Base-by-base conservation (phyloP, 2,329 filamentous ascomycete genomes). In the Spiromastix sp. region DNA sequence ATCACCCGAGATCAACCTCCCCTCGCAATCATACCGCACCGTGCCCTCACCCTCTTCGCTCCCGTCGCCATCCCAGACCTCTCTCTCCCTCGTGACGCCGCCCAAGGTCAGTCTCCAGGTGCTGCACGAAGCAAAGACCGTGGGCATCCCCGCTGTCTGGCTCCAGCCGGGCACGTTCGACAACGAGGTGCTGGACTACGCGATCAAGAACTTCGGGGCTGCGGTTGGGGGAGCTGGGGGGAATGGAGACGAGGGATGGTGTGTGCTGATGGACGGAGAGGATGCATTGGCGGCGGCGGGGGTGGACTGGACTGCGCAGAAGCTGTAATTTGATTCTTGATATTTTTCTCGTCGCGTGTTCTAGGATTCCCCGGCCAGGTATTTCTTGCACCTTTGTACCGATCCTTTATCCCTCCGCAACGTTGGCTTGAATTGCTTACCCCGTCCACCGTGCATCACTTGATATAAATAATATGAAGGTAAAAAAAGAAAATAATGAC, bases 161-260 rank as follows among this genome's bases (percentile, higher is more conserved):
- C 64, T 96, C 45, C 91, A 96, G 63, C 91, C 91, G 0, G 91
- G 89, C 1, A 87, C 77, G 11, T 96, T 82, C 54, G 78, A 94
- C 54, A 74, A 82, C 34, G 74, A 77, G 39, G 81, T 85, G 15
- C 54, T 94, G 42, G 64, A 71, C 26, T 86, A 74, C 57, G 85
- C 84, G 3, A 65, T 70, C 41, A 64, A 64, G 30, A 71, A 81
- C 44, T 94, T 91, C 49, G 66, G 77, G 45, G 76, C 77, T 24
- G 80, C 67, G 30, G 70, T 85, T 22, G 79, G 74, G 68, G 42
- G 77, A 70, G 66, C 79, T 24, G 76, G 78, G 18, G 77, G 79
- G 17, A 52, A 60, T 18, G 82, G 82, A 5, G 59, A 64, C 32
- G 82, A 87, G 51, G 85, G 85, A 1, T 93, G 85, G 82, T 93